A percentile compares a stretch with the other conserved stretches of the same genome.
These are phyloP conservation scores for Geopyxis carbonaria DNA, from an alignment of 495 filamentous ascomycete genomes.

Conservation along the genomic window DNA sequence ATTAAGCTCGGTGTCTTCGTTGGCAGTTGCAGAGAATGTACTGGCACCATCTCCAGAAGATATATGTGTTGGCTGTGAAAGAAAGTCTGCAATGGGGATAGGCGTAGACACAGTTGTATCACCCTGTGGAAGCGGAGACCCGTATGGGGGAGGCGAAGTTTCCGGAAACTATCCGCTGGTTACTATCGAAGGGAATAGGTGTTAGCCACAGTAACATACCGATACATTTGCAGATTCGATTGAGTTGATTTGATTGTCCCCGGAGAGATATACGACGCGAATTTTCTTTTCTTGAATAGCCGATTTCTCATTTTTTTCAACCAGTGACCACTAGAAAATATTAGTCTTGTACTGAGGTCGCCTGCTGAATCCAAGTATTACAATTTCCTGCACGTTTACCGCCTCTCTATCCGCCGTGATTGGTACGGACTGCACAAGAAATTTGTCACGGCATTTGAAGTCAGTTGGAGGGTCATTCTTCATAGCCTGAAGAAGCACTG, in stretches of 20 bases:
- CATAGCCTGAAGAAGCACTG: conserved; percentile 93
- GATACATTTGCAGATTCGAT: neutral
- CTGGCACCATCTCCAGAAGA: too few species aligned
- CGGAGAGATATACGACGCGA: conserved; percentile 59
- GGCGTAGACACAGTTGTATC: conserved; percentile 19
- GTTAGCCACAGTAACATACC: neutral
- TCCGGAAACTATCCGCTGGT: neutral
- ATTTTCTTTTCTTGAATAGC: conserved; percentile 87
- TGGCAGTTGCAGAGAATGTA: conserved; percentile 1
- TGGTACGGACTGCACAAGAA: conserved; percentile 83
- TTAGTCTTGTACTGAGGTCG: conserved; percentile 3
- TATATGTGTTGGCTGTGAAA: too few species aligned
- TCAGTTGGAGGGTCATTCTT: conserved; percentile 78
- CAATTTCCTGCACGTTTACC: conserved; percentile 58
- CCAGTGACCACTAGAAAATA: conserved; percentile 49
- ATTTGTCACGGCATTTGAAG: conserved; percentile 90
- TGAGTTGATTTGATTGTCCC: conserved; percentile 31
- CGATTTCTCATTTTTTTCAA: conserved; percentile 60
- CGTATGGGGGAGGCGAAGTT: conserved; percentile 35
- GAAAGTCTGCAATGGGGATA: too few species aligned
- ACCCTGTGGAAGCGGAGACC: conserved; percentile 36
- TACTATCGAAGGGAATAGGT: neutral
- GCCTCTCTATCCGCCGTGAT: conserved; percentile 74
- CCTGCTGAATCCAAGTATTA: conserved; percentile 27
- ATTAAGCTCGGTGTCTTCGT: conserved; percentile 48